A percentile compares a stretch with the other conserved stretches of the same genome.
Conservation (phyloP, 148 eudicot genomes). For the Rhododendron simsii region DNA sequence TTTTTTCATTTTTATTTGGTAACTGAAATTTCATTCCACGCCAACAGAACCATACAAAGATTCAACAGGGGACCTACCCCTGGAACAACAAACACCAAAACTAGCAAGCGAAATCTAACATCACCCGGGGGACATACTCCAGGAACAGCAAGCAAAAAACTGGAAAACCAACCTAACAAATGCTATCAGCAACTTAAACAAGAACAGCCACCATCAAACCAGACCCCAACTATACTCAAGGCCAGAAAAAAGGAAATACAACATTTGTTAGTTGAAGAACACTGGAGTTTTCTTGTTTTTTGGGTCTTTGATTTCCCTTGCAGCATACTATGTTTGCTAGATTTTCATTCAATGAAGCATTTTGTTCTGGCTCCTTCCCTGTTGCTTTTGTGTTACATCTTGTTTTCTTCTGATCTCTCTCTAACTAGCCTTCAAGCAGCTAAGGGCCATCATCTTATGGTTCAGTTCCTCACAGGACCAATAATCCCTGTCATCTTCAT, state of each 20-base stretch:
- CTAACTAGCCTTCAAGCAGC: not conserved
- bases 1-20: not conserved
- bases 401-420: not conserved
- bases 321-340: not conserved
- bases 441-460: not conserved
- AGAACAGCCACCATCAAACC: not conserved
- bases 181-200: not conserved
- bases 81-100: not conserved
- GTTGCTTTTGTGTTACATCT: not conserved
- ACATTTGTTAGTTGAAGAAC: not conserved
- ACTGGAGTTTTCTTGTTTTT: not conserved
- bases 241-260: not conserved
- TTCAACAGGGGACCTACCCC: not conserved
- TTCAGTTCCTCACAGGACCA: not conserved
- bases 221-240: not conserved
- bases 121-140: not conserved
- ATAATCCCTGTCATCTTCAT: not conserved
- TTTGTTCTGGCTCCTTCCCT: slow-evolving; percentile 5
- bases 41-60: not conserved
- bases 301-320: not conserved
- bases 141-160: not conserved
- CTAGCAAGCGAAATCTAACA: not conserved
- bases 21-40: not conserved
- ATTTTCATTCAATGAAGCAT: not conserved
- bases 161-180: not conserved